A percentile compares a stretch with the other conserved stretches of the same genome.
Conservation (phyloP, 352 stramenopile species). For the Globisporangium solare region DNA sequence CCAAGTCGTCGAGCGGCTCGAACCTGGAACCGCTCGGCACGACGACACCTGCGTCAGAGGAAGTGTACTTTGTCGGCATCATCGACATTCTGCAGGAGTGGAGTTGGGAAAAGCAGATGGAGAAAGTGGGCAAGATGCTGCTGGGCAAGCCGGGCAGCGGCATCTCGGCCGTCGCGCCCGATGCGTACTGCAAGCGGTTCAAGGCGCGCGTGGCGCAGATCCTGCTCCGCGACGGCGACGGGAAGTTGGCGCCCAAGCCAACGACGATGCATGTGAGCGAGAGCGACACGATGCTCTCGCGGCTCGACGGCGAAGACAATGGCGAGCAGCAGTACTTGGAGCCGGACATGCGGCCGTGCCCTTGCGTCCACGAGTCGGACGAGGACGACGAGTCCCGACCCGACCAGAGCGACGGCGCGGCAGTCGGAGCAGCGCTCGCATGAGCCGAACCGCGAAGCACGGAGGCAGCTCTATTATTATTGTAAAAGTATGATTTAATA, state of each 20-base stretch:
- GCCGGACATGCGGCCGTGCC: too few relatives aligned
- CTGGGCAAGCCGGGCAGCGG: constrained; percentile 57
- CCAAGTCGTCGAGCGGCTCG: constrained; percentile 10
- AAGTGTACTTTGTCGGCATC: constrained; percentile 81
- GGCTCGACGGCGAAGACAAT: too few relatives aligned
- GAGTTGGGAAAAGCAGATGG: constrained; percentile 76
- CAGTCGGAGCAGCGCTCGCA: too few relatives aligned
- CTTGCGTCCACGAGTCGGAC: too few relatives aligned
- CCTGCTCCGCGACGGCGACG: constrained; percentile 15
- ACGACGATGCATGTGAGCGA: not conserved
- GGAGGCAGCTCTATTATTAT: too few relatives aligned
- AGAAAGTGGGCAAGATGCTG: constrained; percentile 70
- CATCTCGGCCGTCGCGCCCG: constrained; percentile 59
- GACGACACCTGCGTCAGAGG: constrained; percentile 16
- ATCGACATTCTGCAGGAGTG: constrained; percentile 85
- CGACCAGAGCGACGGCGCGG: too few relatives aligned
- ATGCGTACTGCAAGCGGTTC: constrained; percentile 68
- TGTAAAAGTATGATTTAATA: too few relatives aligned
- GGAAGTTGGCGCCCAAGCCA: not conserved
- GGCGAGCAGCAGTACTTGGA: too few relatives aligned
- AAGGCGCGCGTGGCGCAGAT: constrained; percentile 53
- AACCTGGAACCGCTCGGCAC: constrained; percentile 23
- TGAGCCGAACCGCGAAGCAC: too few relatives aligned
- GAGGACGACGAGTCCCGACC: too few relatives aligned
- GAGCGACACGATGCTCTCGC: not conserved